Conservation (phyloP, 352 stramenopile species). For the Phytophthora ramorum region DNA sequence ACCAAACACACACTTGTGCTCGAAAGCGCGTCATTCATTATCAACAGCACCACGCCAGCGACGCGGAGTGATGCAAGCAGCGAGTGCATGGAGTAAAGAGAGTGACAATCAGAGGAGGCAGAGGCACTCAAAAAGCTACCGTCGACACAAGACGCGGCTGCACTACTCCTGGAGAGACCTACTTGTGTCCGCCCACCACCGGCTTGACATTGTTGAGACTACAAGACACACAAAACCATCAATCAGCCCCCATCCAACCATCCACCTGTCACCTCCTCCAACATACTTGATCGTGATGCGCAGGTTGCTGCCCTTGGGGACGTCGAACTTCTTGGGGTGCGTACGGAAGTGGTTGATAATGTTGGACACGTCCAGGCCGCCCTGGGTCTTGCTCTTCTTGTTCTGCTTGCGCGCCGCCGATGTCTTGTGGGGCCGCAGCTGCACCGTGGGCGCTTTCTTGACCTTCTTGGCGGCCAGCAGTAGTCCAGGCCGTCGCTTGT, state of each 20-base stretch:
- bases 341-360: slow-evolving; percentile 81
- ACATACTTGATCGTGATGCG: slow-evolving; percentile 86
- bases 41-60: slow-evolving; percentile 10
- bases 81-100: slow-evolving; percentile 1
- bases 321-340: slow-evolving; percentile 82
- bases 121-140: slow-evolving; percentile 3
- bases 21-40: slow-evolving; percentile 12
- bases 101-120: slow-evolving; percentile 18
- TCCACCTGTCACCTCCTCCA: background rate
- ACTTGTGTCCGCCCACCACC: slow-evolving; percentile 73
- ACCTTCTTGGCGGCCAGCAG: slow-evolving; percentile 43
- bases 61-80: slow-evolving; percentile 1
- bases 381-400: slow-evolving; percentile 25
- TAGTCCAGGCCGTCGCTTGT: slow-evolving; percentile 70
- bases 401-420: slow-evolving; percentile 46
- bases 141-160: slow-evolving; percentile 14
- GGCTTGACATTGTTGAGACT: slow-evolving; percentile 79
- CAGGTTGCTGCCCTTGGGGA: slow-evolving; percentile 82
- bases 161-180: slow-evolving; percentile 2
- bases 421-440: slow-evolving; percentile 54
- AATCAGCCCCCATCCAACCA: slow-evolving; percentile 9
- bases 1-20: background rate
- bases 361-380: slow-evolving; percentile 74
- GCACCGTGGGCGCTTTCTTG: slow-evolving; percentile 39
- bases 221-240: slow-evolving; percentile 9